Evolutionary conservation across 345 rosid species (phyloP), one percentile per base, ranked within the genome.

Genomic region (Eutrema japonicum): DNA sequence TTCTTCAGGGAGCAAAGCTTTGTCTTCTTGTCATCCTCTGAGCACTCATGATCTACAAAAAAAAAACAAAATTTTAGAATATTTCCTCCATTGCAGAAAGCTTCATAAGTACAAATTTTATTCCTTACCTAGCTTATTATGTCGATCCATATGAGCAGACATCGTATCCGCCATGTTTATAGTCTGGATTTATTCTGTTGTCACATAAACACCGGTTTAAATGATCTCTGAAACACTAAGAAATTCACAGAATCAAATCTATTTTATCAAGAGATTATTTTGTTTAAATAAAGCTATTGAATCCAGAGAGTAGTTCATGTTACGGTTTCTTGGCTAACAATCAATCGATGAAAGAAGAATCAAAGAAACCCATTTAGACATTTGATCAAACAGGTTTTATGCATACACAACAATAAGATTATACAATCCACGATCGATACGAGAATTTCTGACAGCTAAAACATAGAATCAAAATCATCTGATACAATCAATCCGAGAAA

Each of bases 1-100:
- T 89, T 88, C 85, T 83, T 91, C n/a, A 91, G 54, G 12, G 97
- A 83, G 30, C 84, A 88, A 33, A 89, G 86, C 82, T 82, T 85
- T 26, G 82, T 88, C 81, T 78, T 88, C 88, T 81, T 89, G 14
- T 89, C 93, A 65, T 93, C 93, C 70, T 93, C 95, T 7, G 81
- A 77, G 60, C 52, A 50, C 2, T 87, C 96, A 38, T 26, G 18
- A 32, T 84, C 89, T 45, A 54, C 64, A 54, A 18, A 64, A 62
- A 51, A 38, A 52, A 13, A 7, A 43, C 2, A 9, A 46, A 30
- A 64, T 26, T 3, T 74, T 38, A 51, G 56, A 73, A 43, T 33
- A 55, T 51, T 35, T 58, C 29, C 54, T 30, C 11, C 36, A 27
- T 60, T 60, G 57, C 64, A 60, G 4, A 67, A 59, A 52, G 12